Percentiles rank a stretch among this genome's conserved stretches.
phyloP scores from a whole-genome alignment of 2,329 filamentous ascomycete species.

The Ascomycota sp. region DNA sequence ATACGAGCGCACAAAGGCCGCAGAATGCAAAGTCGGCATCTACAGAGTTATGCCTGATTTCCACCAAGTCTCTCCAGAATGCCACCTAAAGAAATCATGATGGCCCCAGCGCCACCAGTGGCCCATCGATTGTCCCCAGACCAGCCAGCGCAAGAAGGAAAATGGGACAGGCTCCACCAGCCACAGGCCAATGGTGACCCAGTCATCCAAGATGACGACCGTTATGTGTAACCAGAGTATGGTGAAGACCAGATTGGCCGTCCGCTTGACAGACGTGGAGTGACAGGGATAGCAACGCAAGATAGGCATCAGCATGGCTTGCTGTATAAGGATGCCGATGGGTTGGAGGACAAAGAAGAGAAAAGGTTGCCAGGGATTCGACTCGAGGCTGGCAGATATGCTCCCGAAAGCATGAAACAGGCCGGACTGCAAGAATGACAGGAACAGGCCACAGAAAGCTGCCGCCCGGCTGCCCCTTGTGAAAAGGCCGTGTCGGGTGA shows the following conservation, averaged over 20 bases:
- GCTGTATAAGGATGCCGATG: constrained; percentile 43
- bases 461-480: constrained; percentile 9
- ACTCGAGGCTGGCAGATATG: constrained; percentile 36
- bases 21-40: neutral
- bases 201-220: constrained; percentile 53
- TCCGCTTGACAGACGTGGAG: constrained; percentile 25
- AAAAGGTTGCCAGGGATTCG: constrained; percentile 30
- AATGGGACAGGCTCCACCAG: constrained; percentile 65
- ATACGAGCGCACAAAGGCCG: neutral
- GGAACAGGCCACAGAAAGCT: constrained; percentile 10
- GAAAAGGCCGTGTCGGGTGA: constrained; percentile 21
- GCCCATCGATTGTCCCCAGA: constrained; percentile 39
- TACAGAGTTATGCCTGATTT: constrained; percentile 16
- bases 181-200: constrained; percentile 56
- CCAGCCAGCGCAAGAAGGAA: constrained; percentile 46
- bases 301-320: constrained; percentile 14
- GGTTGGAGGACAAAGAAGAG: constrained; percentile 56
- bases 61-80: constrained; percentile 43
- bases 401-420: constrained; percentile 53
- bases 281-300: constrained; percentile 12
- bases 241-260: constrained; percentile 41
- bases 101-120: constrained; percentile 47
- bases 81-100: constrained; percentile 30
- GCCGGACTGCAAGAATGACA: constrained; percentile 42
- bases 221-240: constrained; percentile 49